These are phyloP conservation scores for Daldinia concentrica DNA, from an alignment of 495 filamentous ascomycete genomes.

Conservation along the genomic window DNA sequence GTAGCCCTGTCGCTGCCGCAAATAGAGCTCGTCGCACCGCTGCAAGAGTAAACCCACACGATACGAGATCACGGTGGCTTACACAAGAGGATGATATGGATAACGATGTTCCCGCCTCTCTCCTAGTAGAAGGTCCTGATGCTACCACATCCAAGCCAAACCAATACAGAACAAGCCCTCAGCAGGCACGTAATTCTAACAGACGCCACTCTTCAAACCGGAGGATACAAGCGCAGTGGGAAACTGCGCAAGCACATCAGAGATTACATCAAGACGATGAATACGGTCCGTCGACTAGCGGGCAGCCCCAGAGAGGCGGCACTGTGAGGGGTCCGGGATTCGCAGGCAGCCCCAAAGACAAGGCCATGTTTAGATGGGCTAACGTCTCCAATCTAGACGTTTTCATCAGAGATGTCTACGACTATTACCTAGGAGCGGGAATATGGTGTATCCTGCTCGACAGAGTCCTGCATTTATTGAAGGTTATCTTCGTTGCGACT, in stretches of 20 bases:
- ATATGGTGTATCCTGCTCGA: slow-evolving; percentile 88
- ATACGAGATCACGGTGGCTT: slow-evolving; percentile 46
- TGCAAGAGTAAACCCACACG: slow-evolving; percentile 14
- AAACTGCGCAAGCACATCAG: slow-evolving; percentile 69
- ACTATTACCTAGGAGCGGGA: slow-evolving; percentile 85
- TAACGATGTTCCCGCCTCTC: slow-evolving; percentile 90
- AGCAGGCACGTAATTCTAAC: slow-evolving; percentile 34
- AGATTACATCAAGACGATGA: slow-evolving; percentile 62
- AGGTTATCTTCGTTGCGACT: slow-evolving; percentile 79
- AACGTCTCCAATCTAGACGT: slow-evolving; percentile 92
- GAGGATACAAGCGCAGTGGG: slow-evolving; percentile 70
- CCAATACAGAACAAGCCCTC: slow-evolving; percentile 36
- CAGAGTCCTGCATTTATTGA: slow-evolving; percentile 74
- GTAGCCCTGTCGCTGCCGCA: slow-evolving; percentile 55
- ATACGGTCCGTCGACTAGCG: slow-evolving; percentile 43
- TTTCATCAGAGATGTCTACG: slow-evolving; percentile 90
- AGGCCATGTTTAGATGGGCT: slow-evolving; percentile 94
- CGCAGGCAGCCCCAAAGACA: slow-evolving; percentile 74
- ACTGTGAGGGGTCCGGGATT: slow-evolving; percentile 48
- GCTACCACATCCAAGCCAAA: slow-evolving; percentile 47
- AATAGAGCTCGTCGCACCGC: slow-evolving; percentile 24
- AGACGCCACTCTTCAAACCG: slow-evolving; percentile 61
- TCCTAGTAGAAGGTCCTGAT: slow-evolving; percentile 74
- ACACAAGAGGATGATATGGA: slow-evolving; percentile 76
- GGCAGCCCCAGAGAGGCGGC: slow-evolving; percentile 42